Base-by-base conservation (phyloP, 345 rosid genomes). In the Lepidium aucheri region DNA sequence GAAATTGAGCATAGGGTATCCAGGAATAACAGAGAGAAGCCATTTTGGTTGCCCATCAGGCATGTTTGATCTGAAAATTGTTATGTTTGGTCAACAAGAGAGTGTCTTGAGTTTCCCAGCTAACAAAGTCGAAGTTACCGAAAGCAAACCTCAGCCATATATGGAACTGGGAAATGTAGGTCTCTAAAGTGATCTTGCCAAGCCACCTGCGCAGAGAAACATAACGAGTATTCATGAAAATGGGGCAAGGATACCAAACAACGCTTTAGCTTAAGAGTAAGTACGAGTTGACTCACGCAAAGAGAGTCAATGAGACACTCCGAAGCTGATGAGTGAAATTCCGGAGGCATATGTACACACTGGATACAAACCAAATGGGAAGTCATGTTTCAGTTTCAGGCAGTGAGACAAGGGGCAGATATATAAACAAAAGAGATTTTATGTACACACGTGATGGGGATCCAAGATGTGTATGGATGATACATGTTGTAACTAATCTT, bases 401-500 rank as follows among this genome's bases (percentile, higher is more conserved):
- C 39, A 53, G 47, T 20, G 12, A 47, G 1, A 60, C 1, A 32
- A 18, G 50, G 10, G 38, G 26, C 3, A 2, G 0, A 66, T 58
- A 60, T 66, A 66, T 4, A 22, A 61, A 53, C 30, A 7, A 61
- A 46, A 18, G 10, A 51, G 34, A 10, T 15, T 50, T 17, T n/a
- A 5, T 17, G 35, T 22, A 81, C 95, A 54, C 64, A 94, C 97
- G 96, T 90, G 64, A 94, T 94, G n/a, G 97, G 99, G 53, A 94
- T 94, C 99, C 97, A 94, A 15, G 99, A 94, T 69, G 99, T 88
- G 79, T 94, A 94, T 4, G 99, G 99, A 62, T 94, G 99, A 77
- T 78, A 83, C 84, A 82, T 86, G 86, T 94, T 94, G 85, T 94
- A 94, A 36, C 95, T 41, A 61, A 85, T 85, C 76, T 87, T 90